A percentile compares a stretch with the other conserved stretches of the same genome.
phyloP scores from a whole-genome alignment of 371 early-diverging fungal species.

The Mortierella sp. region DNA sequence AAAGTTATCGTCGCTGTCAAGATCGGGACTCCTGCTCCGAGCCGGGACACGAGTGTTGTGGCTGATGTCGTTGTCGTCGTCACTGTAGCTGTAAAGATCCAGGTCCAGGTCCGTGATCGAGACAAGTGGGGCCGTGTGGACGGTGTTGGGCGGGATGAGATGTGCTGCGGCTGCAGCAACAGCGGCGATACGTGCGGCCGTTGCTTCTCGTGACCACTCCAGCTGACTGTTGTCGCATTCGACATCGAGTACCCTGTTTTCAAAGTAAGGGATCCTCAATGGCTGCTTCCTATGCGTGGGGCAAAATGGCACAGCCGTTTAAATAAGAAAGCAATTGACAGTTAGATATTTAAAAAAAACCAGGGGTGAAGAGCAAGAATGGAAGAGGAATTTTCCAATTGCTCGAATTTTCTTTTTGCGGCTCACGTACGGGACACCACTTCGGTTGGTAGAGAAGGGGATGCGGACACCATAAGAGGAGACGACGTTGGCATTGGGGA shows the following conservation, averaged over 20 bases:
- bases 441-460: constrained; percentile 17
- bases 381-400: neutral
- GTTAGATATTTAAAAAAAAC: neutral
- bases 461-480: constrained; percentile 42
- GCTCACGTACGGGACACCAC: constrained; percentile 34
- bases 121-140: constrained; percentile 35
- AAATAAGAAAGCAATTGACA: neutral
- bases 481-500: constrained; percentile 37
- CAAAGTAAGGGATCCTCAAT: constrained; percentile 44
- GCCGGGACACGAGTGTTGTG: neutral
- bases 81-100: constrained; percentile 6
- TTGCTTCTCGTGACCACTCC: constrained; percentile 42
- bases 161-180: constrained; percentile 23
- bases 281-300: constrained; percentile 35
- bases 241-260: constrained; percentile 48
- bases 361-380: neutral
- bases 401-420: neutral
- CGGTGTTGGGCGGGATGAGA: constrained; percentile 27
- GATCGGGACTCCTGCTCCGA: neutral
- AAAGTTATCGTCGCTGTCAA: constrained; percentile 19
- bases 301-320: neutral
- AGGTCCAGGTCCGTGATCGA: constrained; percentile 14
- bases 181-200: constrained; percentile 30
- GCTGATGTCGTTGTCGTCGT: neutral
- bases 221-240: constrained; percentile 30